A percentile compares a stretch with the other conserved stretches of the same genome.
These are phyloP conservation scores for Citrus unshiu DNA, from an alignment of 345 rosid genomes.

Conservation along the genomic window DNA sequence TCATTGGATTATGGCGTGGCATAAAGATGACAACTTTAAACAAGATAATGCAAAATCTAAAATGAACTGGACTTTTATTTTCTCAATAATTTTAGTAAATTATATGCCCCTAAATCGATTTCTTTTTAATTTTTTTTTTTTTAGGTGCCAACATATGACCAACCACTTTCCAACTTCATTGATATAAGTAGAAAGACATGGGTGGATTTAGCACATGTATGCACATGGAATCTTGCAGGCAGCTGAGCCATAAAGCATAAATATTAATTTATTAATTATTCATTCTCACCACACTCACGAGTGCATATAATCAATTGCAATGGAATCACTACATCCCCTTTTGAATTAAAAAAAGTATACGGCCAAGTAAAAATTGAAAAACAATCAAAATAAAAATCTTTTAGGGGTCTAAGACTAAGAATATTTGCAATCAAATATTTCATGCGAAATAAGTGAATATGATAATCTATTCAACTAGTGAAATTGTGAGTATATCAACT, in stretches of 20 bases:
- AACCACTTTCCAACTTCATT: conserved; percentile 6
- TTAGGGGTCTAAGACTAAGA: too few species aligned
- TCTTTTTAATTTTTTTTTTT: not conserved
- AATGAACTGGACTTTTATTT: not conserved
- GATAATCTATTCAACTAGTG: too few species aligned
- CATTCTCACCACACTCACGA: not conserved
- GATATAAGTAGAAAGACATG: not conserved
- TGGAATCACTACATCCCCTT: too few species aligned
- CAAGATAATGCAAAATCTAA: not conserved
- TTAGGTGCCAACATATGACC: not conserved
- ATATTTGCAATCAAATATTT: too few species aligned
- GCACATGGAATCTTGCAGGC: conserved; percentile 5
- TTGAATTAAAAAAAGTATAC: too few species aligned
- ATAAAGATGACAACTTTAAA: not conserved
- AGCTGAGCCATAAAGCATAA: not conserved
- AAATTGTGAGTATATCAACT: too few species aligned
- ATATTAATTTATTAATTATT: not conserved
- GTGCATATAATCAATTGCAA: not conserved
- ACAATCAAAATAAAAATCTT: too few species aligned
- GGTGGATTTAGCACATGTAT: conserved; percentile 3
- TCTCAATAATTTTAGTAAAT: too few species aligned
- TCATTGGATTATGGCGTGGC: not conserved
- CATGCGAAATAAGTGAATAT: too few species aligned
- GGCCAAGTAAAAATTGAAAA: too few species aligned
- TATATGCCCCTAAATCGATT: not conserved